Evolutionary conservation across 495 filamentous ascomycete genomes (phyloP).

Genomic region (Evansstolkia leycettana): DNA sequence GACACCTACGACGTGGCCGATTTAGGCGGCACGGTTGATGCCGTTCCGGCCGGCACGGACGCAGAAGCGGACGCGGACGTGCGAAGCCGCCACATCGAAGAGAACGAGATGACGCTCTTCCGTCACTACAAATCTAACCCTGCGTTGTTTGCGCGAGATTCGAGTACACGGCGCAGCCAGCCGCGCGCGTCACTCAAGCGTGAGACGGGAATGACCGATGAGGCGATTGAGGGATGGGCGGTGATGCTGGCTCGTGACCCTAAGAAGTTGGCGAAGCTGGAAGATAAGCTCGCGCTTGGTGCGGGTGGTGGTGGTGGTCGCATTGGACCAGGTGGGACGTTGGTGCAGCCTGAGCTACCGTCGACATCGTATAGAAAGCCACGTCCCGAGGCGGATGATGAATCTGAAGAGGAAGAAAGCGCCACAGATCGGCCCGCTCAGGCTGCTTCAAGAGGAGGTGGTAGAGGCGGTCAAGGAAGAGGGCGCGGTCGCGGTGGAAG

Average conservation of each 20-base stretch:
- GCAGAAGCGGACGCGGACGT: conserved; percentile 25
- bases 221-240: conserved; percentile 88
- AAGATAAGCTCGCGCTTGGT: conserved; percentile 50
- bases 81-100: conserved; percentile 19
- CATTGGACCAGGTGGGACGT: conserved; percentile 5
- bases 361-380: conserved; percentile 44
- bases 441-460: conserved; percentile 24
- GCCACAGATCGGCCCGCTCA: conserved; percentile 19
- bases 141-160: conserved; percentile 55
- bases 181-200: conserved; percentile 50
- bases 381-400: conserved; percentile 25
- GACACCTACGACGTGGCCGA: conserved; percentile 92
- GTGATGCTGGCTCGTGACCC: conserved; percentile 69
- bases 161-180: conserved; percentile 49
- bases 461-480: conserved; percentile 38
- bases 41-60: conserved; percentile 27
- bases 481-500: conserved; percentile 35
- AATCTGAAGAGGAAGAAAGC: conserved; percentile 8
- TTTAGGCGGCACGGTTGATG: conserved; percentile 76
- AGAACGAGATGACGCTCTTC: conserved; percentile 46
- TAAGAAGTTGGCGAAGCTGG: conserved; percentile 49
- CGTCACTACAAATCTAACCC: conserved; percentile 48
- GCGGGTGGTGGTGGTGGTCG: conserved; percentile 26
- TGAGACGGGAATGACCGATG: conserved; percentile 82
- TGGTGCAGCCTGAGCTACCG: conserved; percentile 44